Percentiles rank a stretch among this genome's conserved stretches.
These are phyloP conservation scores for Diplosphaera chodatii DNA, from an alignment of 139 green algal genomes.

Conservation along the genomic window DNA sequence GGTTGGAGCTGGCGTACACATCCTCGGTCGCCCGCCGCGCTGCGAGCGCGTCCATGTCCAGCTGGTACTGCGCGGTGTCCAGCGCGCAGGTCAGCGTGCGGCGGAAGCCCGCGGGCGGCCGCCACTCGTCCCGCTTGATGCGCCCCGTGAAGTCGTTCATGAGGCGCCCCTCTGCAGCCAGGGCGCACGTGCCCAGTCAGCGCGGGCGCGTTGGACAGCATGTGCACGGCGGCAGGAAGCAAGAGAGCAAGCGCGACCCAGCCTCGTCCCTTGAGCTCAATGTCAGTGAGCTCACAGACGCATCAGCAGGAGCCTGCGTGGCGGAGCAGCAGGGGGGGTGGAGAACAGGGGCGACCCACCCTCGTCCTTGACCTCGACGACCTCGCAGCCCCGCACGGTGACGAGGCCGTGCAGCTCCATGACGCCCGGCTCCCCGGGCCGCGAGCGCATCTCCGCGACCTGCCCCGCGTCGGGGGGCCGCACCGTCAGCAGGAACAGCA, in stretches of 20 bases:
- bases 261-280: slow-evolving; percentile 59
- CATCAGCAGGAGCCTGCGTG: no score
- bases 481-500: slow-evolving; percentile 88
- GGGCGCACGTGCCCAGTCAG: no score
- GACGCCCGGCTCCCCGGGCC: background rate
- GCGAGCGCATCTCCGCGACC: slow-evolving; percentile 8
- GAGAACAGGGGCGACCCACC: no score
- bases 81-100: slow-evolving; percentile 80
- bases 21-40: slow-evolving; percentile 46
- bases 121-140: slow-evolving; percentile 47
- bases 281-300: no score
- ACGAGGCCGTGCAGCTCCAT: slow-evolving; percentile 59
- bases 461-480: slow-evolving; percentile 17
- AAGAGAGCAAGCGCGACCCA: background rate
- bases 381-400: slow-evolving; percentile 82
- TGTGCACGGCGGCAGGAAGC: no score
- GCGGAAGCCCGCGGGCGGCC: slow-evolving; percentile 45
- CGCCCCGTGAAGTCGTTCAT: slow-evolving; percentile 95
- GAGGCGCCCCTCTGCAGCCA: slow-evolving; percentile 46
- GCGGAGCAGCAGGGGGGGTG: no score
- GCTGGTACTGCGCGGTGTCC: slow-evolving; percentile 94
- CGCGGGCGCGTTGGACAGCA: no score
- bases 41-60: slow-evolving; percentile 47
- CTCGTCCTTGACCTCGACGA: slow-evolving; percentile 63
- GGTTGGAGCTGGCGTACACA: slow-evolving; percentile 81